Percentiles rank a stretch among this genome's conserved stretches.
Evolutionary conservation across 2,329 filamentous ascomycete species (phyloP).

Genomic region (Microdochium nivale): DNA sequence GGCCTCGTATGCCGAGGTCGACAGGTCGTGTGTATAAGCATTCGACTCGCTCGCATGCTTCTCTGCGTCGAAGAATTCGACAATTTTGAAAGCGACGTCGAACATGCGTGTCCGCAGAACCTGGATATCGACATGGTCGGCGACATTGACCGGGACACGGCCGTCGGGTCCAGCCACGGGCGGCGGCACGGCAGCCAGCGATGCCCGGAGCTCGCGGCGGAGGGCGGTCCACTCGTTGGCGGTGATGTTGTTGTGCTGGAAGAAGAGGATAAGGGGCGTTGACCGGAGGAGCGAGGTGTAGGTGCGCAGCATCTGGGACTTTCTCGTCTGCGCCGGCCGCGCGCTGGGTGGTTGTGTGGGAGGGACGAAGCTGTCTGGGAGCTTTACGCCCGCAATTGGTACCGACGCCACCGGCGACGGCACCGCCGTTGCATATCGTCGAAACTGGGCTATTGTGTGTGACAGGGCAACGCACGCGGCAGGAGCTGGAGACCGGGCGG

Average conservation of each 20-base stretch:
- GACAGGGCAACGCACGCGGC: conserved; percentile 8
- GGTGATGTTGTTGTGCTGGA: conserved; percentile 62
- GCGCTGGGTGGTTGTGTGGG: conserved; percentile 80
- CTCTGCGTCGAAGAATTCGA: conserved; percentile 67
- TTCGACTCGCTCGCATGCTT: conserved; percentile 25
- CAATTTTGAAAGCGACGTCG: conserved; percentile 71
- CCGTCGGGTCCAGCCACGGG: conserved; percentile 23
- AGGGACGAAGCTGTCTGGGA: conserved; percentile 43
- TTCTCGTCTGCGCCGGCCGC: conserved; percentile 77
- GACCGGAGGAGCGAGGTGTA: conserved; percentile 86
- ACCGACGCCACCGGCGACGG: too few species aligned
- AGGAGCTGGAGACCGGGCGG: neutral
- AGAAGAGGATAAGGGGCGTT: conserved; percentile 76
- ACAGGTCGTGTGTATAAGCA: conserved; percentile 44
- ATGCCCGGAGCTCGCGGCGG: conserved; percentile 55
- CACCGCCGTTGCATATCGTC: conserved; percentile 1
- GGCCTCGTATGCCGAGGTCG: conserved; percentile 40
- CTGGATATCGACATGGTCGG: conserved; percentile 63
- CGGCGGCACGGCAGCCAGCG: conserved; percentile 31
- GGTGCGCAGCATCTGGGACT: conserved; percentile 76
- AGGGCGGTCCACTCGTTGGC: conserved; percentile 68
- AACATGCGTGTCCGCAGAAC: conserved; percentile 88
- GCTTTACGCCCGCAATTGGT: conserved; percentile 15
- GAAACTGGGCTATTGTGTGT: neutral
- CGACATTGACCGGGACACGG: conserved; percentile 36